Evolutionary conservation across 2,329 filamentous ascomycete species (phyloP).

Genomic region (Pseudohalonectria lignicola): DNA sequence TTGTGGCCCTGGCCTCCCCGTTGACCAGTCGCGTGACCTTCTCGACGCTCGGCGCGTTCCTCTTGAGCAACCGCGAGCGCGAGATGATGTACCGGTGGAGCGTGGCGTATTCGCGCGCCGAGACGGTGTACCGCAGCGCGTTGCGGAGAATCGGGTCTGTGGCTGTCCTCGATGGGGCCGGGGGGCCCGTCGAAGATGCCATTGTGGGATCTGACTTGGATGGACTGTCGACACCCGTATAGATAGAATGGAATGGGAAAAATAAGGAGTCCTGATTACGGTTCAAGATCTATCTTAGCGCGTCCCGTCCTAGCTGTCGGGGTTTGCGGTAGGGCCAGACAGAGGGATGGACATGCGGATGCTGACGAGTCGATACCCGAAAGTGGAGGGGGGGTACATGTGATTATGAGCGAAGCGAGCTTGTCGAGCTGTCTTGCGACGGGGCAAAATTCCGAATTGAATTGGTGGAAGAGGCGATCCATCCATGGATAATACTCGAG

Average conservation of each 20-base stretch:
- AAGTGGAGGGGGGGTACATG: too few relatives aligned
- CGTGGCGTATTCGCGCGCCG: slow-evolving; percentile 72
- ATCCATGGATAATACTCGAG: neutral
- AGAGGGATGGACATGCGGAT: too few relatives aligned
- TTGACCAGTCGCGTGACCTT: slow-evolving; percentile 44
- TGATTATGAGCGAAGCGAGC: too few relatives aligned
- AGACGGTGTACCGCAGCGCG: slow-evolving; percentile 77
- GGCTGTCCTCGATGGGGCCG: slow-evolving; percentile 6
- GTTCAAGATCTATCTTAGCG: too few relatives aligned
- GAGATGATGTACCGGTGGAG: slow-evolving; percentile 78
- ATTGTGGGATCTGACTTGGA: too few relatives aligned
- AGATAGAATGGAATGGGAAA: too few relatives aligned
- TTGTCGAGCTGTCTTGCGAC: too few relatives aligned
- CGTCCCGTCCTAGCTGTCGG: too few relatives aligned
- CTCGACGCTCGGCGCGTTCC: slow-evolving; percentile 42
- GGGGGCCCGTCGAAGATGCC: slow-evolving; percentile 2
- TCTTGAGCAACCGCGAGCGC: slow-evolving; percentile 48
- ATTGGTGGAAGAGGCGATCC: neutral
- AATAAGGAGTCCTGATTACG: too few relatives aligned
- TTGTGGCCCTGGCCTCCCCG: slow-evolving; percentile 15
- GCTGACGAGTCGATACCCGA: too few relatives aligned
- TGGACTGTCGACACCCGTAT: too few relatives aligned
- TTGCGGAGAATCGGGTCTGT: slow-evolving; percentile 70
- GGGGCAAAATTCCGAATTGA: neutral
- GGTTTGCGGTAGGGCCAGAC: too few relatives aligned